Conservation (phyloP, 441 rosid genomes). For the Erodium texanum region DNA sequence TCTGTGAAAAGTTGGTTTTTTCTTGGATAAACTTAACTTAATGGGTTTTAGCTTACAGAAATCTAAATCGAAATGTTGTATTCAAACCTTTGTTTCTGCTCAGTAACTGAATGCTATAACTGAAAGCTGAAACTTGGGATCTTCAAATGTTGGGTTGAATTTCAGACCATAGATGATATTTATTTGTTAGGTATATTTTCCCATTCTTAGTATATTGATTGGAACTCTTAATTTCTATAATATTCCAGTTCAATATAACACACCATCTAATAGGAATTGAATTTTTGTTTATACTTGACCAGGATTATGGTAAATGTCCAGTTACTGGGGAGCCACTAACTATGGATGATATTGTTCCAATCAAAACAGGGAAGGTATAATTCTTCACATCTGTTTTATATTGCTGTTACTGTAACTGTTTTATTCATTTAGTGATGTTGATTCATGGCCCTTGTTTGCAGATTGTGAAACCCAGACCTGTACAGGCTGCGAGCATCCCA, state of each 20-base stretch:
- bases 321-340: constrained; percentile 72
- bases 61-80: neutral
- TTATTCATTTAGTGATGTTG: neutral
- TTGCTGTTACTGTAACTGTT: neutral
- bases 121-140: neutral
- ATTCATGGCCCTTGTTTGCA: constrained; percentile 21
- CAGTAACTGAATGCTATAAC: no score
- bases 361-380: constrained; percentile 73
- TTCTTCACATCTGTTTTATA: neutral
- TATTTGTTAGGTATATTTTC: neutral
- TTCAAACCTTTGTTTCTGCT: neutral
- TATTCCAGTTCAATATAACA: neutral
- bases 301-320: constrained; percentile 97
- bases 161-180: neutral
- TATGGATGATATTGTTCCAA: constrained; percentile 63
- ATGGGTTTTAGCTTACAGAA: neutral
- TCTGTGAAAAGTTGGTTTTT: no score
- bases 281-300: neutral
- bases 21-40: neutral
- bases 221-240: constrained; percentile 5
- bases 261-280: neutral
- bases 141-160: neutral
- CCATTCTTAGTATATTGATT: neutral
- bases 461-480: constrained; percentile 85
- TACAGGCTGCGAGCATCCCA: constrained; percentile 89